phyloP scores from a whole-genome alignment of 441 rosid genomes.

The Sinapis alba region DNA sequence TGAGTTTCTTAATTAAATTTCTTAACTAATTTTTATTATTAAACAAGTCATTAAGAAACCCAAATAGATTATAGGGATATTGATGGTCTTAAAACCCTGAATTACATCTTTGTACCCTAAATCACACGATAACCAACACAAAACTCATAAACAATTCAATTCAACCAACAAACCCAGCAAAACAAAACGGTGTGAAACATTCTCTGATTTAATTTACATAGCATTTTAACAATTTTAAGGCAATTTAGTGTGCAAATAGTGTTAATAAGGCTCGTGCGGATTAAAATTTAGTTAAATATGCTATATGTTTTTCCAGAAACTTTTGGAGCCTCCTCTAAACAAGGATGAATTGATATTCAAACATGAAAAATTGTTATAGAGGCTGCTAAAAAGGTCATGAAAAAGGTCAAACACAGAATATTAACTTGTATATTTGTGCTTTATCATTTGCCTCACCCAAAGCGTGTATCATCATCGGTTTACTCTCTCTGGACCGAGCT shows the following conservation, averaged over 20 bases:
- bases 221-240: no score
- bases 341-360: background rate
- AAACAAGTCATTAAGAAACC: no score
- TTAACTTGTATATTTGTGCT: background rate
- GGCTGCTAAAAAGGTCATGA: background rate
- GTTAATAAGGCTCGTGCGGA: background rate
- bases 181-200: background rate
- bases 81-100: background rate
- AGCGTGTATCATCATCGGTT: background rate
- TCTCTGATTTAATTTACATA: no score
- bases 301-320: background rate
- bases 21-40: no score
- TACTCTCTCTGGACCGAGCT: background rate
- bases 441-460: background rate
- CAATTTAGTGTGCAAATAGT: background rate
- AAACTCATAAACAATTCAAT: background rate
- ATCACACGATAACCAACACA: background rate
- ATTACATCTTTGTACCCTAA: background rate
- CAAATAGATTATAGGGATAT: no score
- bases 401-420: background rate
- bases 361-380: background rate
- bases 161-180: background rate
- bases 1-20: no score
- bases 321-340: background rate
- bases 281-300: no score